These are phyloP conservation scores for Salix udensis DNA, from an alignment of 345 rosid species.

Conservation along the genomic window DNA sequence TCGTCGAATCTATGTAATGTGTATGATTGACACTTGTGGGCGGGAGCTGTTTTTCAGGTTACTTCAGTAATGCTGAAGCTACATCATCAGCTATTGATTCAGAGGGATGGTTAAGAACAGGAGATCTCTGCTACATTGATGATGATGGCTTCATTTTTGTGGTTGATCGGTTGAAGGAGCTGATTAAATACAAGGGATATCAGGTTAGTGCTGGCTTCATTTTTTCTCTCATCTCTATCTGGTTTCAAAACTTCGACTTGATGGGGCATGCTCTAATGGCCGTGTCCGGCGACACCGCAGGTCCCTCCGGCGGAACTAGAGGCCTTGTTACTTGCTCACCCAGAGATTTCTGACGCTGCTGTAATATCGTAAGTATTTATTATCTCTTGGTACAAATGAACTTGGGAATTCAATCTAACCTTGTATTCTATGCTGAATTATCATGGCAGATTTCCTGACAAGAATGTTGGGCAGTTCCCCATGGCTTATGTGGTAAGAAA, in stretches of 20 bases:
- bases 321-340: slow-evolving; percentile 70
- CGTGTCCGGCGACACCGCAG: slow-evolving; percentile 25
- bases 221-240: background rate
- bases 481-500: slow-evolving; percentile 79
- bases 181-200: slow-evolving; percentile 89
- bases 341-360: slow-evolving; percentile 67
- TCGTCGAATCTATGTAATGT: background rate
- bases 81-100: slow-evolving; percentile 70
- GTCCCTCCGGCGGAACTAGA: slow-evolving; percentile 94
- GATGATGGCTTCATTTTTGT: slow-evolving; percentile 78
- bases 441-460: slow-evolving; percentile 65
- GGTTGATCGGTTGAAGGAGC: slow-evolving; percentile 88
- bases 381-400: background rate
- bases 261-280: background rate
- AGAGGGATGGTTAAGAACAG: slow-evolving; percentile 94
- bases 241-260: background rate
- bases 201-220: slow-evolving; percentile 42
- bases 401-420: background rate
- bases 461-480: slow-evolving; percentile 76
- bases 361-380: slow-evolving; percentile 66
- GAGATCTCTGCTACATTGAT: slow-evolving; percentile 82
- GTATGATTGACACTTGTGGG: background rate
- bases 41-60: slow-evolving; percentile 44
- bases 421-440: background rate
- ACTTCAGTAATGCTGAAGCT: slow-evolving; percentile 71